phyloP scores from a whole-genome alignment of 805 yeast genomes.

The Scheffersomyces spartinae region DNA sequence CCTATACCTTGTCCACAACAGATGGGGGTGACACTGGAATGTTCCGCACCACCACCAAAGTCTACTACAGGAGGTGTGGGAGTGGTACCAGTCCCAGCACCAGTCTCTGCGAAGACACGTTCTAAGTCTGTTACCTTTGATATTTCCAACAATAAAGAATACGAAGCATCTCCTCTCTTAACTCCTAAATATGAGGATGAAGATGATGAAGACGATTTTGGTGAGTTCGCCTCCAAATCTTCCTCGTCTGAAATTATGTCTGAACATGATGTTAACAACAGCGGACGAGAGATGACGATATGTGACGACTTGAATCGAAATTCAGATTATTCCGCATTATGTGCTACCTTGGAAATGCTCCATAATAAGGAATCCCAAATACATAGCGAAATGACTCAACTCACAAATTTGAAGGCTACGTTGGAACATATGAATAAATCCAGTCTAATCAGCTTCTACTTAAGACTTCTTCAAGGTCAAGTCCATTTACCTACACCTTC shows the following conservation, averaged over 20 bases:
- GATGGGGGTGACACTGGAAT: no score
- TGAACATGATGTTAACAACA: conserved; percentile 2
- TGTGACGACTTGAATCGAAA: conserved; percentile 11
- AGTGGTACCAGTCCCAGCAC: conserved; percentile 1
- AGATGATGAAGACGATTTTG: conserved; percentile 16
- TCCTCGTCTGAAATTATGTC: conserved; percentile 2
- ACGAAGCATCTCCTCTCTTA: conserved; percentile 23
- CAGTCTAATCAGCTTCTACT: no score
- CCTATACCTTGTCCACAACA: no score
- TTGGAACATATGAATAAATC: no score
- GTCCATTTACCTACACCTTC: no score
- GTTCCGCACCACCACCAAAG: no score
- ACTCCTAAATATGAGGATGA: conserved; percentile 33
- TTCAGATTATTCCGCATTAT: conserved; percentile 25
- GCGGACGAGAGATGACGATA: conserved; percentile 1
- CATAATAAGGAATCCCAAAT: conserved; percentile 12
- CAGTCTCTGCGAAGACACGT: conserved; percentile 9
- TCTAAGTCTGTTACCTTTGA: conserved; percentile 18
- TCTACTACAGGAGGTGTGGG: no score
- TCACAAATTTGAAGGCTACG: no score
- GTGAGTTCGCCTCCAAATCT: conserved; percentile 3
- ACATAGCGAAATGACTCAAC: conserved; percentile 16
- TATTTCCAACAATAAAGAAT: conserved; percentile 12
- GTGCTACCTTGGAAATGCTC: conserved; percentile 20
- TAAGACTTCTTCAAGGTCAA: no score